These are phyloP conservation scores for Aspergillus cavernicola DNA, from an alignment of 495 filamentous ascomycete species.

Conservation along the genomic window DNA sequence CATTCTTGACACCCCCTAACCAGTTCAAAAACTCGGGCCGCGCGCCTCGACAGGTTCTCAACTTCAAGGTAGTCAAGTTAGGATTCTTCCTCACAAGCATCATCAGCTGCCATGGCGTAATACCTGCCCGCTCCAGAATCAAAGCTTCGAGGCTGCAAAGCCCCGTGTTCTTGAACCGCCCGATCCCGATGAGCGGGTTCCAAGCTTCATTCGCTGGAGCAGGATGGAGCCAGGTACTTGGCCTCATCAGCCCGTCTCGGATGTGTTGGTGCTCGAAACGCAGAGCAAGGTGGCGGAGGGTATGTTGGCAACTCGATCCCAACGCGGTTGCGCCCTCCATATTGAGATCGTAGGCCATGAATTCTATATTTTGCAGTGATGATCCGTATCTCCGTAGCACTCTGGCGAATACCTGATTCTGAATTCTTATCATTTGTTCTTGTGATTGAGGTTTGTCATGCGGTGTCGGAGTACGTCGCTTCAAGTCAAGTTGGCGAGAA, in stretches of 20 bases:
- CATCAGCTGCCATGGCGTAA: conserved; percentile 34
- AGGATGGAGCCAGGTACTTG: conserved; percentile 24
- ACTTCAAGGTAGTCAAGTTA: conserved; percentile 22
- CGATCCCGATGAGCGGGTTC: conserved; percentile 30
- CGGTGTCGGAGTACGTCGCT: neutral
- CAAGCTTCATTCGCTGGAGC: conserved; percentile 30
- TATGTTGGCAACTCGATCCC: conserved; percentile 19
- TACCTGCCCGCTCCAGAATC: conserved; percentile 30
- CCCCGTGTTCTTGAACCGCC: conserved; percentile 15
- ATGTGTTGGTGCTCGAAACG: conserved; percentile 38
- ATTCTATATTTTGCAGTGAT: conserved; percentile 25
- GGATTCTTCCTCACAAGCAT: conserved; percentile 32
- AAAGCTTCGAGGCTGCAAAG: conserved; percentile 24
- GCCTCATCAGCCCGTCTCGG: conserved; percentile 24
- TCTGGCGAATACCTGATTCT: conserved; percentile 25
- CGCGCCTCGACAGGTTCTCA: conserved; percentile 30
- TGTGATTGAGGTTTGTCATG: conserved; percentile 7
- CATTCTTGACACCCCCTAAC: conserved; percentile 24
- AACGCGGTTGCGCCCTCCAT: conserved; percentile 22
- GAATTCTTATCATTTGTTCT: conserved; percentile 22
- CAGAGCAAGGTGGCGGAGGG: conserved; percentile 29
- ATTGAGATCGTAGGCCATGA: conserved; percentile 32
- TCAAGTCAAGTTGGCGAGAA: neutral
- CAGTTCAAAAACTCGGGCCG: conserved; percentile 33
- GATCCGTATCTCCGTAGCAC: conserved; percentile 23